phyloP scores from a whole-genome alignment of 305 asterid genomes.

The Plantago lanceolata region DNA sequence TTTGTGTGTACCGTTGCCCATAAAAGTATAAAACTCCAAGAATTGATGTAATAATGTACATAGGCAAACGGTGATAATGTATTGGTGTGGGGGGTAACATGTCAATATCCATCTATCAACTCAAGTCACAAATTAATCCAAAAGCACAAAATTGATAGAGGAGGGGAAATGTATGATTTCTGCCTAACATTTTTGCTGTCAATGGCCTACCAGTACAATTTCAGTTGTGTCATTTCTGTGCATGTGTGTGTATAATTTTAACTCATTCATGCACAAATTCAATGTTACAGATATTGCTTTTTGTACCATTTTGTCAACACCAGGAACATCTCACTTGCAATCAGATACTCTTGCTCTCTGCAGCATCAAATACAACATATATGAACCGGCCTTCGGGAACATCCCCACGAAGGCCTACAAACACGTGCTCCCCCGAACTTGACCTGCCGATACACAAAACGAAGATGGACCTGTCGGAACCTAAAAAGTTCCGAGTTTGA shows the following conservation, averaged over 20 bases:
- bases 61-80: background rate
- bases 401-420: too few relatives aligned
- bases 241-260: background rate
- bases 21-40: too few relatives aligned
- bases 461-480: too few relatives aligned
- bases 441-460: too few relatives aligned
- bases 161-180: background rate
- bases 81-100: background rate
- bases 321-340: background rate
- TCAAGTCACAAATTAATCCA: background rate
- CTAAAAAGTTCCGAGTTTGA: too few relatives aligned
- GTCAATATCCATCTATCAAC: background rate
- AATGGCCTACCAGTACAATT: background rate
- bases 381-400: too few relatives aligned
- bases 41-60: background rate
- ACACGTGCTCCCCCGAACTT: too few relatives aligned
- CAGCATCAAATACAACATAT: too few relatives aligned
- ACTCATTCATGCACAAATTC: conserved; percentile 2
- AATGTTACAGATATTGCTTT: background rate
- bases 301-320: background rate
- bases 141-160: conserved; percentile 1
- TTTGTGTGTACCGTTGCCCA: background rate
- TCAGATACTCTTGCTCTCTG: background rate
- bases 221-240: too few relatives aligned
- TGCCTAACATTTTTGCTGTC: conserved; percentile 5